Conservation (phyloP, 106 monocot genomes). For the Amphibolis antarctica region DNA sequence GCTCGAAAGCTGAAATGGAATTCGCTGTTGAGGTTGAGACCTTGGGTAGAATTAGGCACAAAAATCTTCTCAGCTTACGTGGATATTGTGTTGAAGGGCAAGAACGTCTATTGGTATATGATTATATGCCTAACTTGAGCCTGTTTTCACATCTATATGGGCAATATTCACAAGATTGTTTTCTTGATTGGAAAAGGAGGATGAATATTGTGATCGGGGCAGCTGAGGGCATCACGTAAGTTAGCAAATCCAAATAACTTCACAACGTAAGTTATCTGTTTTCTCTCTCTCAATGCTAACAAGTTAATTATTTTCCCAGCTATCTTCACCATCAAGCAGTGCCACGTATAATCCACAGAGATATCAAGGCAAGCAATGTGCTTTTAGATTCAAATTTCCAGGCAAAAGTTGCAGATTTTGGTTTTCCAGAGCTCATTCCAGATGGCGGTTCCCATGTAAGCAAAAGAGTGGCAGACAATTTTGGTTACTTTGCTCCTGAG, state of each 20-base stretch:
- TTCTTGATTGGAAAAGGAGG: constrained; percentile 44
- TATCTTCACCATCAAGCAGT: constrained; percentile 48
- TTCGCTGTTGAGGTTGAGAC: constrained; percentile 59
- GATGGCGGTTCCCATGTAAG: constrained; percentile 50
- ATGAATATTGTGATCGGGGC: constrained; percentile 55
- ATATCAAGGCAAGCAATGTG: constrained; percentile 50
- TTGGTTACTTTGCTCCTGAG: constrained; percentile 58
- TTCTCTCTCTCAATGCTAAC: constrained; percentile 1
- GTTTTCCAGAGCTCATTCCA: constrained; percentile 52
- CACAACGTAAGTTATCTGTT: neutral
- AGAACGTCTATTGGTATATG: constrained; percentile 53
- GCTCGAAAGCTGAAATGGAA: constrained; percentile 43
- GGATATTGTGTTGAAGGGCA: constrained; percentile 60
- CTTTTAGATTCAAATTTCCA: constrained; percentile 39
- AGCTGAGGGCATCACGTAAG: constrained; percentile 67
- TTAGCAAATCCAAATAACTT: neutral
- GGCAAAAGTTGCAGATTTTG: constrained; percentile 49
- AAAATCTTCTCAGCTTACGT: constrained; percentile 42
- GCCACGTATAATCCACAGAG: constrained; percentile 55
- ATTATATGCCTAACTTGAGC: constrained; percentile 59
- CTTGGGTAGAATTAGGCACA: constrained; percentile 48
- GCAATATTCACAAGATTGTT: constrained; percentile 27
- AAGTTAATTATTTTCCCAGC: constrained; percentile 5
- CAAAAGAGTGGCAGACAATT: constrained; percentile 36
- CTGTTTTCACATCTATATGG: constrained; percentile 56